Percentiles rank a stretch among this genome's conserved stretches.
Evolutionary conservation across 2,329 filamentous ascomycete genomes (phyloP).

Genomic region (Talaromyces albobiverticillius): DNA sequence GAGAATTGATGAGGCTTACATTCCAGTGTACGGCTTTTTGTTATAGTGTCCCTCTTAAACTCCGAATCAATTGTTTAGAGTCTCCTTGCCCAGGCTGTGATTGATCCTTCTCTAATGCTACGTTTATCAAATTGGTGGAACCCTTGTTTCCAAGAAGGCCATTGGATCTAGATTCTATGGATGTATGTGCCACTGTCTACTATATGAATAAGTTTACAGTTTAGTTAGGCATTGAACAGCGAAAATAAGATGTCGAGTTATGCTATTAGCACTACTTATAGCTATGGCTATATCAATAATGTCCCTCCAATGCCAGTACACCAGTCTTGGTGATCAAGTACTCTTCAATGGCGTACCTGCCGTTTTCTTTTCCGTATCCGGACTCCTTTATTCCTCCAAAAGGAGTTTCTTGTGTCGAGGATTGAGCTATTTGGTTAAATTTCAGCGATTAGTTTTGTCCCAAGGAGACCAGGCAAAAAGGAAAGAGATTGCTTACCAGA

Average conservation of each 20-base stretch:
- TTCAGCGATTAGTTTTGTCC: slow-evolving; percentile 11
- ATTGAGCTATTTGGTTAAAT: slow-evolving; percentile 47
- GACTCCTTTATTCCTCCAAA: slow-evolving; percentile 68
- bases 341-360: slow-evolving; percentile 40
- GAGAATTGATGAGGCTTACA: neutral
- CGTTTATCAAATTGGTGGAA: too few relatives aligned
- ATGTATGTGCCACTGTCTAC: too few relatives aligned
- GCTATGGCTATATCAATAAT: neutral
- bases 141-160: too few relatives aligned
- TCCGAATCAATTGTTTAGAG: too few relatives aligned
- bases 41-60: neutral
- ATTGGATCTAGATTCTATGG: too few relatives aligned
- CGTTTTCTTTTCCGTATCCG: slow-evolving; percentile 66
- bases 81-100: too few relatives aligned
- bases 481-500: slow-evolving; percentile 42
- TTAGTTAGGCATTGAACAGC: too few relatives aligned
- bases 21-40: neutral
- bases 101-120: too few relatives aligned
- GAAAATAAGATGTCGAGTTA: neutral
- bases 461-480: slow-evolving; percentile 3
- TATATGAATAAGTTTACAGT: too few relatives aligned
- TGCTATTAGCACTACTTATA: neutral
- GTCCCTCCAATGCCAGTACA: slow-evolving; percentile 38
- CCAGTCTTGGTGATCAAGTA: slow-evolving; percentile 45
- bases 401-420: slow-evolving; percentile 64